Evolutionary conservation across 2,329 filamentous ascomycete genomes (phyloP), one percentile per base, ranked within the genome.

Genomic region (Colletotrichum sublineola): DNA sequence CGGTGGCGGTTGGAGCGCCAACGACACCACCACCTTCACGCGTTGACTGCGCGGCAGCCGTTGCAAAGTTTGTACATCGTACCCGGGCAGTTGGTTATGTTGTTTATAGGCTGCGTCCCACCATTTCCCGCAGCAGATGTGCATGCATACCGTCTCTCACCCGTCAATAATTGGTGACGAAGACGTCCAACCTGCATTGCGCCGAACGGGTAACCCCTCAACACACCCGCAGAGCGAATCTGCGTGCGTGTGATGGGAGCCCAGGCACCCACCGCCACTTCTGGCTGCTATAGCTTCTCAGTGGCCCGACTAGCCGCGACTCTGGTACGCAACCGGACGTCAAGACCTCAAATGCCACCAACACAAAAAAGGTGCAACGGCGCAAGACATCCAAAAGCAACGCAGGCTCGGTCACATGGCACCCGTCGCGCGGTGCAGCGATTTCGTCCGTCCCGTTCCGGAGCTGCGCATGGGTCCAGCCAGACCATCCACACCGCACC

Each of bases 111-210:
- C 68, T 63, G 31, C 67, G 60, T 20, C 68, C 55, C 56, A 71
- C 44, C 68, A 73, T 50, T 57, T 67, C 71, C 67, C 56, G 61
- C 68, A 72, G 66, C 53, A 65, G 60, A 72, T 60, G 69, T 24
- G 38, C 61, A 73, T 74, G 73, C 73, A 70, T 66, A 52, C 70
- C 65, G 70, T 57, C 48, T 62, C 66, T 61, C 62, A 73, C 48
- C 65, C 73, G 69, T 65, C 66, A 73, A 69, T 74, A 55, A 74
- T 73, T 70, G 61, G 73, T 73, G 73, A 69, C 24, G 53, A 67
- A 68, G 52, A 57, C 50, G 67, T 57, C 63, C 62, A 73, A 58
- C 62, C 68, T 71, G 71, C 71, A 73, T 73, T 73, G 67, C 66
- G 48, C 67, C 68, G 71, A 53, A 71, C 57, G 62, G 61, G 24